Evolutionary conservation across 2,329 filamentous ascomycete species (phyloP), one percentile per base, ranked within the genome.

Genomic region (Mycogone perniciosa): DNA sequence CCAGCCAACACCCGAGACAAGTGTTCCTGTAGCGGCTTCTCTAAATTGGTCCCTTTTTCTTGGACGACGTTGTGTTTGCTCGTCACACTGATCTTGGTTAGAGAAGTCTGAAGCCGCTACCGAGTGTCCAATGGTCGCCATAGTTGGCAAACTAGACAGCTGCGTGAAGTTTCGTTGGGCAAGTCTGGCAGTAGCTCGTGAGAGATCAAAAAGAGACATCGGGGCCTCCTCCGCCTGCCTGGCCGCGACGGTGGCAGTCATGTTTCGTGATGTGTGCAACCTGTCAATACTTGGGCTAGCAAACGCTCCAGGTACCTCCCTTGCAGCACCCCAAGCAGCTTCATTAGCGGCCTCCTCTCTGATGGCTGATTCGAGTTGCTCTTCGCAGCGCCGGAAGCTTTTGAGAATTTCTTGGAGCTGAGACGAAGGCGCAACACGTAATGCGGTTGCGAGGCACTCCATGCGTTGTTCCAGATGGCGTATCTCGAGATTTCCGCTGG

Each of bases 391-490:
- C 9, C 86, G 81, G 73, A 87, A 93, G 1, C 81, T 83, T 45
- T 82, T 84, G 3, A 93, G 71, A 10, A 93, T 86, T 57, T 89
- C 86, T 53, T 87, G 83, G 0, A 93, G 75, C 9, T 86, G 81
- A 0, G 76, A 71, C 0, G 82, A 70, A 1, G 88, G 89, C 0
- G 88, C 87, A 45, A 91, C 79, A 7, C 88, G 78, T 13, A 93
- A 74, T 1, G 89, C 86, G 9, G 86, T 83, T 1, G 86, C 83
- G 2, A 95, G 73, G 35, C 90, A 86, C 60, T 92, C 89, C 63
- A 90, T 88, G 26, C 88, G 81, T 63, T 92, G 88, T 60, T 92
- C 86, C 1, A 93, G 72, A 57, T 88, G 83, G 31, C 87, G 79
- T 47, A 93, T 79, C 52, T 82, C 73, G 29, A 75, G 69, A 66